These are phyloP conservation scores for Ophiostoma fasciatum DNA, from an alignment of 2,329 filamentous ascomycete species.

Conservation along the genomic window DNA sequence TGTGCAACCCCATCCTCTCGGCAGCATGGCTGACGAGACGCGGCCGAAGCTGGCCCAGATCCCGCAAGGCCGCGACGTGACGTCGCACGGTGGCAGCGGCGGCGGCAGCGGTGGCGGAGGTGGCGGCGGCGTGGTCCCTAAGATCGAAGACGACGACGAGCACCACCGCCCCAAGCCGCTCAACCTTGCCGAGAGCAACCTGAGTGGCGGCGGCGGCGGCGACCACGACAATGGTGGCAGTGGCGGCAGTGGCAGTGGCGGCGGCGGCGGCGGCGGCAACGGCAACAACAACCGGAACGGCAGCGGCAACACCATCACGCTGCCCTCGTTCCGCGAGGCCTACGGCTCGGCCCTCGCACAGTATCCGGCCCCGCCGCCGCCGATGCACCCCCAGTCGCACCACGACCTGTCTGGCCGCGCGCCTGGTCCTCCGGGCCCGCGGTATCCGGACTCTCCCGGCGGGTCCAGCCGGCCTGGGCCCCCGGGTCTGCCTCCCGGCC, in stretches of 20 bases:
- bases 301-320: constrained; percentile 8
- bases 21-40: constrained; percentile 12
- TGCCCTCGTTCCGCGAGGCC: constrained; percentile 11
- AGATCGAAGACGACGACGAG: constrained; percentile 9
- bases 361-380: constrained; percentile 3
- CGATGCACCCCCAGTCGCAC: background rate
- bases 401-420: constrained; percentile 1
- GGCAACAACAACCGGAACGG: background rate
- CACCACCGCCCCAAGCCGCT: constrained; percentile 8
- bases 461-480: constrained; percentile 12
- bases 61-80: constrained; percentile 7
- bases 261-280: background rate
- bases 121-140: too few species aligned
- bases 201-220: too few species aligned
- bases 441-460: constrained; percentile 4
- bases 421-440: background rate
- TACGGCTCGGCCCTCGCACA: constrained; percentile 7
- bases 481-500: constrained; percentile 29
- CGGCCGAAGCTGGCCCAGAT: constrained; percentile 9
- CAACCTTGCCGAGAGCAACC: background rate
- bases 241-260: background rate
- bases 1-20: constrained; percentile 1
- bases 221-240: background rate
- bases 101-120: too few species aligned
- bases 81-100: constrained; percentile 1